Conservation (phyloP, 495 filamentous ascomycete genomes). For the Tuber indicum region DNA sequence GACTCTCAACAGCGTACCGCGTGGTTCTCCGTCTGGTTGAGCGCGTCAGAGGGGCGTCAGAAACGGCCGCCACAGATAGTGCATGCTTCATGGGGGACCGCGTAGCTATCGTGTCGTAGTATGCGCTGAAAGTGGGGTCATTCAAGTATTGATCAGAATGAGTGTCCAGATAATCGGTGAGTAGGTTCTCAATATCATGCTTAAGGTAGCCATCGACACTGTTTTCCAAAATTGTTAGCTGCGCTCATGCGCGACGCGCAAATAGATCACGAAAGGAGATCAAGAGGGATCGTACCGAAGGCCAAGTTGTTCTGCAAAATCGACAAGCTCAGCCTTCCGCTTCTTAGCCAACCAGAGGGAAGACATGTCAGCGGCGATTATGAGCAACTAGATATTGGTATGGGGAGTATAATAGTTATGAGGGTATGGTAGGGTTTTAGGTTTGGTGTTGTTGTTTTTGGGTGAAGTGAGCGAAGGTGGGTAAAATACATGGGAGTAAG, state of each 20-base stretch:
- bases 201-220: slow-evolving; percentile 72
- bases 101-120: slow-evolving; percentile 62
- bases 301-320: slow-evolving; percentile 66
- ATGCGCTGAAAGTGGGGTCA: slow-evolving; percentile 62
- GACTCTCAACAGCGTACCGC: slow-evolving; percentile 18
- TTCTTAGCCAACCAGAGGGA: slow-evolving; percentile 66
- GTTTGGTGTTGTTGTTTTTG: slow-evolving; percentile 13
- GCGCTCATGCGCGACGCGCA: slow-evolving; percentile 16
- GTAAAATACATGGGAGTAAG: background rate
- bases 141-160: slow-evolving; percentile 56
- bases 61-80: slow-evolving; percentile 13
- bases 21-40: slow-evolving; percentile 37
- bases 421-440: slow-evolving; percentile 19
- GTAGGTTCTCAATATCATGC: slow-evolving; percentile 66
- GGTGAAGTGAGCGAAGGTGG: background rate
- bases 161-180: slow-evolving; percentile 67
- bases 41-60: slow-evolving; percentile 26
- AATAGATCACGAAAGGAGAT: slow-evolving; percentile 6
- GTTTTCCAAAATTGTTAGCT: slow-evolving; percentile 30
- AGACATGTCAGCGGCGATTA: slow-evolving; percentile 23
- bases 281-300: slow-evolving; percentile 51
- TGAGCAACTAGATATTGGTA: background rate
- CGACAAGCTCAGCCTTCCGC: slow-evolving; percentile 72
- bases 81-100: slow-evolving; percentile 71
- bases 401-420: background rate